Conservation (phyloP, 192 early-diverging fungal species). For the Coemansia sp. region DNA sequence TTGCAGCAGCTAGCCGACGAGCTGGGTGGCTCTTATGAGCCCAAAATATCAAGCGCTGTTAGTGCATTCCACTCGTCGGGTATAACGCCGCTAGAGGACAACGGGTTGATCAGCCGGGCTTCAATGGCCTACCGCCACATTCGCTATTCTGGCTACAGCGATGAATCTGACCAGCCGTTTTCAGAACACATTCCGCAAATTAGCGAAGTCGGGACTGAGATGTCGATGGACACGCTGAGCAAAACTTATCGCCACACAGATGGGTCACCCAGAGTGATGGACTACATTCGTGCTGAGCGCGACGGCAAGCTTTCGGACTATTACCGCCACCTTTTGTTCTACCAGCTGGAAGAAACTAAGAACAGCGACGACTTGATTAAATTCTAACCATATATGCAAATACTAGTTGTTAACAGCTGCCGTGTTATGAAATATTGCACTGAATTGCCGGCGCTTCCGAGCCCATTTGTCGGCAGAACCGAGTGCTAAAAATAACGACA, state of each 20-base stretch:
- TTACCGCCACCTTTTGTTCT: constrained; percentile 35
- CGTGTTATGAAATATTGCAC: not conserved
- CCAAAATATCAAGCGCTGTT: constrained; percentile 31
- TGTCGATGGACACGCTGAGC: constrained; percentile 37
- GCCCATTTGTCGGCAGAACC: too few relatives aligned
- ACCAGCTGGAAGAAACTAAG: constrained; percentile 6
- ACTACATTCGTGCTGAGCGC: constrained; percentile 41
- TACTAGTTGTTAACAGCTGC: not conserved
- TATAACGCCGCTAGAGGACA: constrained; percentile 28
- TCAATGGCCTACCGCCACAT: constrained; percentile 23
- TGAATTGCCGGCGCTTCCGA: too few relatives aligned
- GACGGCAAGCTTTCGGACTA: constrained; percentile 39
- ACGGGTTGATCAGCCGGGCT: constrained; percentile 17
- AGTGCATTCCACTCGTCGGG: constrained; percentile 38
- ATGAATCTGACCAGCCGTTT: constrained; percentile 28
- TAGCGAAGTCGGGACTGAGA: constrained; percentile 36
- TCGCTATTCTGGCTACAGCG: constrained; percentile 30
- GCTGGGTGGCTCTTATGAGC: constrained; percentile 48
- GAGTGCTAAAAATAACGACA: not conserved
- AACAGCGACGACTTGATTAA: constrained; percentile 19
- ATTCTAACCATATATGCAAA: constrained; percentile 2
- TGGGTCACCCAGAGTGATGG: constrained; percentile 41
- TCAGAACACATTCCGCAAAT: constrained; percentile 42
- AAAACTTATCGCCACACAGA: constrained; percentile 40
- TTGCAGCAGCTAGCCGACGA: constrained; percentile 49